phyloP scores from a whole-genome alignment of 2,329 filamentous ascomycete genomes.

The Aplosporella prunicola region DNA sequence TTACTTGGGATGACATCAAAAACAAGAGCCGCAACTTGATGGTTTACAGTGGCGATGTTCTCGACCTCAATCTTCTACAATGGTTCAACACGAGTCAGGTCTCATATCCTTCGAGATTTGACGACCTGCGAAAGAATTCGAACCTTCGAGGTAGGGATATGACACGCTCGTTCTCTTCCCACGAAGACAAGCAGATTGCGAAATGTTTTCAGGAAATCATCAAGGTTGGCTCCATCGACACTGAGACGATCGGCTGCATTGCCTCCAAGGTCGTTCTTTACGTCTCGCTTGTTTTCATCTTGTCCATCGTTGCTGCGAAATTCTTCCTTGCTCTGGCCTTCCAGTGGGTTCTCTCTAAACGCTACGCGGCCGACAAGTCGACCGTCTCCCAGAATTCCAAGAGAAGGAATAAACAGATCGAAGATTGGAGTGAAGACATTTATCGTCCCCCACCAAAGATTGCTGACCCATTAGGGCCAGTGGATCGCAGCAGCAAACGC shows the following conservation, averaged over 20 bases:
- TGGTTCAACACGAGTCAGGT: slow-evolving; percentile 88
- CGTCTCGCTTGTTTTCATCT: slow-evolving; percentile 80
- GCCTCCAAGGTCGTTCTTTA: slow-evolving; percentile 96
- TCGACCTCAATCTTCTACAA: slow-evolving; percentile 77
- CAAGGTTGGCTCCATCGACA: slow-evolving; percentile 92
- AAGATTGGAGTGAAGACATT: slow-evolving; percentile 97
- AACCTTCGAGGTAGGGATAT: slow-evolving; percentile 76
- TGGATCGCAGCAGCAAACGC: slow-evolving; percentile 67
- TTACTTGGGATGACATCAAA: slow-evolving; percentile 87
- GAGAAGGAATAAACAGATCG: slow-evolving; percentile 83
- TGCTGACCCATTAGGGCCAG: slow-evolving; percentile 54
- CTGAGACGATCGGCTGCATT: slow-evolving; percentile 92
- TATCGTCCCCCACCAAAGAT: slow-evolving; percentile 82
- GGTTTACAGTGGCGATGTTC: slow-evolving; percentile 87
- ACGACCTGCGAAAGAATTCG: slow-evolving; percentile 62
- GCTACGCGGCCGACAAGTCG: slow-evolving; percentile 76
- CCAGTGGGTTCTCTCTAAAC: slow-evolving; percentile 89
- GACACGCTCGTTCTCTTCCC: slow-evolving; percentile 75
- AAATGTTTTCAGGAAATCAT: slow-evolving; percentile 88
- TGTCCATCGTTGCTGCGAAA: slow-evolving; percentile 76
- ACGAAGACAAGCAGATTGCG: slow-evolving; percentile 68
- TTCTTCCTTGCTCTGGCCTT: slow-evolving; percentile 86
- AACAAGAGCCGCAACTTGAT: slow-evolving; percentile 84
- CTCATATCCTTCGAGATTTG: slow-evolving; percentile 63
- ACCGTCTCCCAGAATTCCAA: slow-evolving; percentile 71